Evolutionary conservation across 768 basidiomycete species (phyloP), one percentile per base, ranked within the genome.

Genomic region (Leccinum obscurum): DNA sequence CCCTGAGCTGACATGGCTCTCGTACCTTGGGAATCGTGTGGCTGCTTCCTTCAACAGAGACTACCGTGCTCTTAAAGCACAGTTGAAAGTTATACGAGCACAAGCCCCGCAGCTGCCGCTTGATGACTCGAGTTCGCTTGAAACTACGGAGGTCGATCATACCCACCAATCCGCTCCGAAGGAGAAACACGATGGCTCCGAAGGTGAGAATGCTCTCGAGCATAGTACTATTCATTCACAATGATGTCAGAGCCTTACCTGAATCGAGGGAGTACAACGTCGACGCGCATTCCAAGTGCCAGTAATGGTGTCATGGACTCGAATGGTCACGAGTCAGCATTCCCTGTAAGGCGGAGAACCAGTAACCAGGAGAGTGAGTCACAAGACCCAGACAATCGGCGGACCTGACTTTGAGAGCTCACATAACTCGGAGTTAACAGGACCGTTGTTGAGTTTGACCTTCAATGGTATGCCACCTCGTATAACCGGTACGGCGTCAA

Each of bases 41-140:
- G 17, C 55, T 26, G 32, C 35, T 34, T 49, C 44, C 52, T 48
- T 28, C 34, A 26, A 37, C 63, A 92, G 90, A 67, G 84, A 92
- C 70, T 92, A 92, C 67, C 83, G 85, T 3, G 83, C 83, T 13
- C 81, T 92, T 20, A 92, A 92, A 73, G 90, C 88, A 65, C 78
- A 80, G 22, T 87, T 92, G 11, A 77, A 79, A 10, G 79, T 81
- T 3, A 84, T 90, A 59, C 80, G 81, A 24, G 76, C 71, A 57
- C 60, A 65, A 30, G 39, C 49, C 8, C 57, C 34, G 3, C 72
- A 74, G 8, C 75, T 76, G 52, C 44, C 20, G 20, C 44, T 67
- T 22, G 57, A 58, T 14, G 10, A 39, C 20, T 53, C 56, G 22
- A 55, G 30, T 54, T 58, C 37, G 7, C 24, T 58, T 44, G 58